Conservation (phyloP, 108 stramenopile genomes). For the Pelagomonas calceolata region DNA sequence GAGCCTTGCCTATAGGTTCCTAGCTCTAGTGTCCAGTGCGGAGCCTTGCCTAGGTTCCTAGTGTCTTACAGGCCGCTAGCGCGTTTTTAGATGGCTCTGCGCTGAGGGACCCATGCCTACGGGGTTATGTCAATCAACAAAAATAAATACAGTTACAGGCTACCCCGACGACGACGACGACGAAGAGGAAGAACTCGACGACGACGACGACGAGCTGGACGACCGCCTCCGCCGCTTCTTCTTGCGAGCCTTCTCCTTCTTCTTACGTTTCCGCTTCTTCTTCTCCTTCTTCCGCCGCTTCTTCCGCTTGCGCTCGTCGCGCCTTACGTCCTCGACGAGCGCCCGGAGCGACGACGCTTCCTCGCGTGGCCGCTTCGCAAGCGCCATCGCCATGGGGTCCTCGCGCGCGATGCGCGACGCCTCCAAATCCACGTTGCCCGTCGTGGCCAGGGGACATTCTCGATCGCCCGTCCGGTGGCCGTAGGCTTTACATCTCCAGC, state of each 20-base stretch:
- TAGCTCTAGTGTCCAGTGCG: no score
- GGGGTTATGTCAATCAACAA: no score
- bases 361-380: not conserved
- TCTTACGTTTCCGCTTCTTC: not conserved
- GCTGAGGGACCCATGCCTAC: no score
- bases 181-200: no score
- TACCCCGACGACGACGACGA: no score
- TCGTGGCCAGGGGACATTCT: conserved; percentile 2
- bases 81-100: no score
- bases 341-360: not conserved
- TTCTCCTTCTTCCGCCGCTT: not conserved
- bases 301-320: not conserved
- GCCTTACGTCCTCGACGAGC: not conserved
- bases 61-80: no score
- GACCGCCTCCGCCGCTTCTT: not conserved
- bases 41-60: no score
- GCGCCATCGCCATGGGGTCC: conserved; percentile 9
- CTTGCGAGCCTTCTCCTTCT: not conserved
- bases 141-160: no score
- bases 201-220: no score
- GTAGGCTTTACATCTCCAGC: conserved; percentile 19
- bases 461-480: conserved; percentile 14
- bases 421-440: conserved; percentile 10
- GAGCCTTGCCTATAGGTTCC: no score
- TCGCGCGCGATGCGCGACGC: conserved; percentile 5